These are phyloP conservation scores for Rutidosis leptorrhynchoides DNA, from an alignment of 129 eudicot genomes.

Conservation along the genomic window DNA sequence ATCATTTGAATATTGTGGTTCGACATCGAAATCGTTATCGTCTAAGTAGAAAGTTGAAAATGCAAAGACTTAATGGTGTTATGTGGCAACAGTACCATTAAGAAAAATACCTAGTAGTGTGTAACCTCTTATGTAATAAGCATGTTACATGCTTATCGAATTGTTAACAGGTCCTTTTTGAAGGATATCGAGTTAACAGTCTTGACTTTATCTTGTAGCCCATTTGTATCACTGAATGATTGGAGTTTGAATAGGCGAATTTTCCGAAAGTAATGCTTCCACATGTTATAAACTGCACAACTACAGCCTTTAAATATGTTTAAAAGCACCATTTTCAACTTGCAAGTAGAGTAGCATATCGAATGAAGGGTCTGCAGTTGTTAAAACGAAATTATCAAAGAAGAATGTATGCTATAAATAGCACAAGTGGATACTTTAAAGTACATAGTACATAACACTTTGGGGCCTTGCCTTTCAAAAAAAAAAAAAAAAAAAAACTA, in stretches of 20 bases:
- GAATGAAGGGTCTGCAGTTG: neutral
- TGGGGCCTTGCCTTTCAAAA: too few relatives aligned
- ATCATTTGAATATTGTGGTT: slow-evolving; percentile 6
- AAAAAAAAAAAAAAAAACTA: too few relatives aligned
- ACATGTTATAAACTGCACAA: slow-evolving; percentile 5
- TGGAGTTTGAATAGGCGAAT: slow-evolving; percentile 4
- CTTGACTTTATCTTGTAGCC: neutral
- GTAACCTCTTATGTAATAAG: slow-evolving; percentile 1
- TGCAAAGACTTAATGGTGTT: neutral
- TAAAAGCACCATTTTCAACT: neutral
- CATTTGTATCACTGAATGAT: neutral
- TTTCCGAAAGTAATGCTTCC: neutral
- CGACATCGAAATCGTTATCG: neutral
- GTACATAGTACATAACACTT: too few relatives aligned
- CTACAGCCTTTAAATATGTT: neutral
- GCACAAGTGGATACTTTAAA: neutral
- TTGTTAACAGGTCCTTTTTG: neutral
- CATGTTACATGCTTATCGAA: neutral
- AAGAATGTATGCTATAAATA: neutral
- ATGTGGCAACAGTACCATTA: too few relatives aligned
- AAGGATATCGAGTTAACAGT: neutral
- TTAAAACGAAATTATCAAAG: slow-evolving; percentile 8
- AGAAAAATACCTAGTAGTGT: neutral
- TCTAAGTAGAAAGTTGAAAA: slow-evolving; percentile 3
- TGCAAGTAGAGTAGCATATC: neutral